Percentiles rank a stretch among this genome's conserved stretches.
Evolutionary conservation across 225 moss, liverwort and hornwort species (phyloP).

Genomic region (Sphagnum tenellum): DNA sequence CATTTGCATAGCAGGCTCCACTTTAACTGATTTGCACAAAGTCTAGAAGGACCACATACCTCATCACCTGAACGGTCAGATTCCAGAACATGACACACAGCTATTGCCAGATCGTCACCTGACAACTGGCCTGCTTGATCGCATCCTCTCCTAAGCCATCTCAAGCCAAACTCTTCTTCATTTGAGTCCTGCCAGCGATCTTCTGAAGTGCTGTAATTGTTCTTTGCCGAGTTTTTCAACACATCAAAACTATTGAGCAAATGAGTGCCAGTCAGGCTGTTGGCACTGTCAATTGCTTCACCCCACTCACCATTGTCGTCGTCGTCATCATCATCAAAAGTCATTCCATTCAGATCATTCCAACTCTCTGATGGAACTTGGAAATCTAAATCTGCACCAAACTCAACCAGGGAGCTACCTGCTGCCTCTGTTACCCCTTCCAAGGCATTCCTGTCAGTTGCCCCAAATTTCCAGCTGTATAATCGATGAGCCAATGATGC

Average conservation of each 20-base stretch:
- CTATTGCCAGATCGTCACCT: constrained; percentile 84
- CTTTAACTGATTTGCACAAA: too few relatives aligned
- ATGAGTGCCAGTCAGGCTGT: constrained; percentile 1
- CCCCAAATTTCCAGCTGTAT: constrained; percentile 33
- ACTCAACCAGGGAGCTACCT: constrained; percentile 30
- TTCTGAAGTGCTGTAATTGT: constrained; percentile 16
- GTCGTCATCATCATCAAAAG: not conserved
- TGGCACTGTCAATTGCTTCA: constrained; percentile 13
- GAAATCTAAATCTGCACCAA: constrained; percentile 69
- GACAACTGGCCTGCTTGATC: constrained; percentile 77
- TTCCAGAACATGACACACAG: constrained; percentile 79
- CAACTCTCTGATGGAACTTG: constrained; percentile 41
- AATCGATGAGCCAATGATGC: constrained; percentile 59
- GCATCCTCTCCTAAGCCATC: constrained; percentile 80
- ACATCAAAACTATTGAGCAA: constrained; percentile 5
- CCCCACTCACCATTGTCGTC: constrained; percentile 56
- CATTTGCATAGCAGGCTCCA: too few relatives aligned
- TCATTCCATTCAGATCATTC: constrained; percentile 25
- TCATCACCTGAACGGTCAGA: constrained; percentile 87
- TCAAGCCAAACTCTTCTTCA: constrained; percentile 48
- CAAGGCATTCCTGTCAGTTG: constrained; percentile 19
- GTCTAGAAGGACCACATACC: constrained; percentile 17
- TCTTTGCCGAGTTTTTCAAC: constrained; percentile 1
- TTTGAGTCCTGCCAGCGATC: constrained; percentile 32
- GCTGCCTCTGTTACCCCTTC: constrained; percentile 9